Base-by-base conservation (phyloP, 768 basidiomycete species). In the Collybia sp. region DNA sequence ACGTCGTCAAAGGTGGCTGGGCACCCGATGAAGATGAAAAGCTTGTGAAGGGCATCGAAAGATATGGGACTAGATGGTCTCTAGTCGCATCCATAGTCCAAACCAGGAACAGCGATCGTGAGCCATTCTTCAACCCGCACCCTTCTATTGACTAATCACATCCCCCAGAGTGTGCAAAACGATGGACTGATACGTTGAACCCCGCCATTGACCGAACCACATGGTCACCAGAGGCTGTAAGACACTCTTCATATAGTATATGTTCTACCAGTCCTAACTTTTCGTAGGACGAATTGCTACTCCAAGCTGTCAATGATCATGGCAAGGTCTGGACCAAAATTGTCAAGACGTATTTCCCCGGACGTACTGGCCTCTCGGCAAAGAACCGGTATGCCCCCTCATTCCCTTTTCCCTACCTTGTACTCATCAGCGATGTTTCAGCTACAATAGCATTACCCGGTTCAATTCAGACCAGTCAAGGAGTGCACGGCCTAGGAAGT, bases 321-420 rank as follows among this genome's bases (percentile, higher is more conserved):
- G 79, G 79, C 15, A 79, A 76, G 56, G 74, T 77, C 5, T 81
- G 79, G 79, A 78, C 79, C 0, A 79, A 79, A 55, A 81, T 81
- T 38, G 79, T 79, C 30, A 77, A 77, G 54, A 77, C 73, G 5
- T 79, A 79, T 53, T 79, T 81, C 60, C 79, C 79, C 40, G 78
- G 79, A 4, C 68, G 79, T 33, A 81, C 79, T 13, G 79, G 77
- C 12, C 64, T 81, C 12, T 76, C 77, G 2, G 78, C 78, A 12
- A 81, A 80, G 68, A 81, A 81, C 58, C 69, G 77, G 76, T 77
- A 55, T 45, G 65, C 53, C 9, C 11, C 15, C 20, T 40, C 19
- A 10, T 17, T 12, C 19, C 12, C 30, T 44, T 12, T 2, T 42
- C 17, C 41, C 34, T n/a, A 39, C 43, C 35, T 10, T 25, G 16